A percentile compares a stretch with the other conserved stretches of the same genome.
phyloP scores from a whole-genome alignment of 441 rosid genomes.

The Metrosideros polymorpha region DNA sequence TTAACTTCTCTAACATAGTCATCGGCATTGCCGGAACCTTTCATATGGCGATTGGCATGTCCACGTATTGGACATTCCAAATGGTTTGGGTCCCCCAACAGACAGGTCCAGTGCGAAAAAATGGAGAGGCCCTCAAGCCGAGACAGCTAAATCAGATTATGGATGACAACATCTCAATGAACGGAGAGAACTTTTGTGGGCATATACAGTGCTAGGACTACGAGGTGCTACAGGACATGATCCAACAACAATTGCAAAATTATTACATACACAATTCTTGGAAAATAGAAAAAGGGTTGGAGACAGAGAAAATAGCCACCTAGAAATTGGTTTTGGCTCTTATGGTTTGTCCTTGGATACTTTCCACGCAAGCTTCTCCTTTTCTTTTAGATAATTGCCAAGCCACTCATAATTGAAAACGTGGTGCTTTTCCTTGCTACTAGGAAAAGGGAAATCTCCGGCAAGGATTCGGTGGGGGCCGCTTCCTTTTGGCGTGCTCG shows the following conservation, averaged over 20 bases:
- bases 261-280: neutral
- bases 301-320: neutral
- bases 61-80: neutral
- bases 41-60: neutral
- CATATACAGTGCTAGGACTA: neutral
- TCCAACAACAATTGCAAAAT: neutral
- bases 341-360: neutral
- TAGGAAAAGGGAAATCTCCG: neutral
- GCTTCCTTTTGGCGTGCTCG: neutral
- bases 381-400: neutral
- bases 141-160: neutral
- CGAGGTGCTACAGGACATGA: neutral
- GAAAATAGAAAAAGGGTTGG: neutral
- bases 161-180: neutral
- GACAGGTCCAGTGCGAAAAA: neutral
- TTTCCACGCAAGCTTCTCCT: neutral
- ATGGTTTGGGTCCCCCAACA: neutral
- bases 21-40: neutral
- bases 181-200: neutral
- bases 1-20: neutral
- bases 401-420: neutral
- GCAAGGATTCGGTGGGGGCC: conserved; percentile 2
- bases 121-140: neutral
- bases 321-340: neutral
- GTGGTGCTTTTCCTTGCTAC: neutral